Conservation (phyloP, 2,329 filamentous ascomycete genomes). For the Chrysoporthe cubensis region DNA sequence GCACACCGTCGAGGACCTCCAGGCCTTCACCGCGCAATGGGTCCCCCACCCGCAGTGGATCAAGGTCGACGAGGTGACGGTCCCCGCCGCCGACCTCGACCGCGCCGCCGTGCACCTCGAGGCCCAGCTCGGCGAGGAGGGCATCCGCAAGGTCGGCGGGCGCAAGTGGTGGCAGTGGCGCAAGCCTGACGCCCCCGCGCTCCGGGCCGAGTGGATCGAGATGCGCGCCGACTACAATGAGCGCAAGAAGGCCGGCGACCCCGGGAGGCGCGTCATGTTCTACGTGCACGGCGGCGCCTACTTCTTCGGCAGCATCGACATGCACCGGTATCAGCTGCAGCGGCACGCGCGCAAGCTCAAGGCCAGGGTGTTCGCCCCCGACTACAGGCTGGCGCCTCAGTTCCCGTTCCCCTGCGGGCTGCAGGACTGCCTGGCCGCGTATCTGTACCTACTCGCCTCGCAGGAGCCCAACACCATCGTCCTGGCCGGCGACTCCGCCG, state of each 20-base stretch:
- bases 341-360: conserved; percentile 92
- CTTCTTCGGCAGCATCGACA: conserved; percentile 93
- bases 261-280: conserved; percentile 78
- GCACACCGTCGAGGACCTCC: conserved; percentile 90
- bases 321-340: conserved; percentile 98
- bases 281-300: conserved; percentile 95
- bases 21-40: conserved; percentile 89
- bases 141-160: conserved; percentile 77
- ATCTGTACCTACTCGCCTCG: conserved; percentile 77
- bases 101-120: conserved; percentile 70
- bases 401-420: conserved; percentile 95
- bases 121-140: conserved; percentile 76
- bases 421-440: conserved; percentile 86
- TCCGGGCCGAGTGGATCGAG: conserved; percentile 94
- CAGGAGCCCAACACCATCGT: conserved; percentile 83
- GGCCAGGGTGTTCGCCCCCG: conserved; percentile 83
- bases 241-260: conserved; percentile 64
- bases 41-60: conserved; percentile 91
- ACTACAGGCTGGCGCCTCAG: conserved; percentile 87
- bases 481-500: conserved; percentile 89
- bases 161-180: conserved; percentile 91
- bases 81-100: conserved; percentile 66
- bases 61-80: conserved; percentile 70
- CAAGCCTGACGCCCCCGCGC: conserved; percentile 58
- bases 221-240: conserved; percentile 83